Conservation (phyloP, 1,284 basidiomycete genomes). For the Kwoniella shivajii region DNA sequence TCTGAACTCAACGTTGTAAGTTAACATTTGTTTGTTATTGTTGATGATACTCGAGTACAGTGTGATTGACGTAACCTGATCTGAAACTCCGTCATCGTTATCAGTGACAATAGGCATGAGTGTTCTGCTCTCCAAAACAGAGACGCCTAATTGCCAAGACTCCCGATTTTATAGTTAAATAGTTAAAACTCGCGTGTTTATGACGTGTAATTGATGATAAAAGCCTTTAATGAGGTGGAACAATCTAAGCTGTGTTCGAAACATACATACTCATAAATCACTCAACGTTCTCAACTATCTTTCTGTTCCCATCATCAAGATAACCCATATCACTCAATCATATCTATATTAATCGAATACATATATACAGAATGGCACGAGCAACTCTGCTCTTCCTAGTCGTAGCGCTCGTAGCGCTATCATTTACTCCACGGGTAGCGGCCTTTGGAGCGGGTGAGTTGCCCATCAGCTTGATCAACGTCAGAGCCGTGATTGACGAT, state of each 20-base stretch:
- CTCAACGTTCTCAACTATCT: too few species aligned
- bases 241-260: too few species aligned
- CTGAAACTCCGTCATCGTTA: neutral
- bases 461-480: neutral
- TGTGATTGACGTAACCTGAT: slow-evolving; percentile 1
- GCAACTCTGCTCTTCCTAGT: slow-evolving; percentile 38
- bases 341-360: neutral
- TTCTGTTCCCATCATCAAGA: too few species aligned
- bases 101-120: neutral
- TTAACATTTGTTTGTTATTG: too few species aligned
- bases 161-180: too few species aligned
- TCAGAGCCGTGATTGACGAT: neutral
- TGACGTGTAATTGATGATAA: too few species aligned
- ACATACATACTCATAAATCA: too few species aligned
- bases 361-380: slow-evolving; percentile 31
- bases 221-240: too few species aligned
- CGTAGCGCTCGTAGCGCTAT: slow-evolving; percentile 44
- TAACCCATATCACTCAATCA: neutral
- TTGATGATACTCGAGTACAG: neutral
- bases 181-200: too few species aligned
- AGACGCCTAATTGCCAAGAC: too few species aligned
- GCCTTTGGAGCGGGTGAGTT: slow-evolving; percentile 51
- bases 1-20: too few species aligned
- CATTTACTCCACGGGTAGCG: slow-evolving; percentile 44
- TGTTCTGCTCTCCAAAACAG: too few species aligned